Base-by-base conservation (phyloP, 495 filamentous ascomycete genomes). In the Hypoxylon rickii region DNA sequence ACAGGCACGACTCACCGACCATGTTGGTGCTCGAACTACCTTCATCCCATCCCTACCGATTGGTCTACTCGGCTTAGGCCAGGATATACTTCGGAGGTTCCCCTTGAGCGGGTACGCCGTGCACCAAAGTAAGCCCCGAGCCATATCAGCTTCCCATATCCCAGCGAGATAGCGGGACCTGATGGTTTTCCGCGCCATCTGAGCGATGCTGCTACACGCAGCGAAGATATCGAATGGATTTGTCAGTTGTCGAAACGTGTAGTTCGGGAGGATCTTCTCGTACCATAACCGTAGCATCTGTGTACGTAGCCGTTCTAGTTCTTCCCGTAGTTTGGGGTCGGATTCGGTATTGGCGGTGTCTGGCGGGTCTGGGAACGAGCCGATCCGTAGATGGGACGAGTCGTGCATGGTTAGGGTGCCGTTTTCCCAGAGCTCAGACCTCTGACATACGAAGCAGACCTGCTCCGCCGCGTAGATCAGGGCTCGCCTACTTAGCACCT, bases 391-490 rank as follows among this genome's bases (percentile, higher is more conserved):
- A 2, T 48, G 42, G 11, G 32, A 37, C n/a, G 58, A 39, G 16
- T 48, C 18, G 17, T 42, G 20, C 6, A 43, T 17, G 4, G n/a
- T 18, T 13, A 37, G 2, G 7, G 2, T 16, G 6, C 58, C 58
- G 5, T 33, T 37, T 43, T 62, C 58, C 37, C 29, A 44, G 11
- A 17, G 37, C 3, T 29, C 13, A 0, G 18, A 12, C 17, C 52
- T 52, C 18, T 62, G 63, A 37, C 73, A 76, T 12, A 62, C 51
- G 51, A 65, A 76, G 32, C 44, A 58, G 0, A 72, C 32, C 22
- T 64, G 51, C 10, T 51, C 46, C 10, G 29, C 47, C 1, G 62
- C 68, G 43, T 72, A 74, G 37, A 67, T 22, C 2, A 76, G 41
- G 2, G 61, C 32, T 4, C 73, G 58, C 16, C 55, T 59, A 16